Conservation (phyloP, 2,329 filamentous ascomycete genomes). For the Rugonectria rugulosa region DNA sequence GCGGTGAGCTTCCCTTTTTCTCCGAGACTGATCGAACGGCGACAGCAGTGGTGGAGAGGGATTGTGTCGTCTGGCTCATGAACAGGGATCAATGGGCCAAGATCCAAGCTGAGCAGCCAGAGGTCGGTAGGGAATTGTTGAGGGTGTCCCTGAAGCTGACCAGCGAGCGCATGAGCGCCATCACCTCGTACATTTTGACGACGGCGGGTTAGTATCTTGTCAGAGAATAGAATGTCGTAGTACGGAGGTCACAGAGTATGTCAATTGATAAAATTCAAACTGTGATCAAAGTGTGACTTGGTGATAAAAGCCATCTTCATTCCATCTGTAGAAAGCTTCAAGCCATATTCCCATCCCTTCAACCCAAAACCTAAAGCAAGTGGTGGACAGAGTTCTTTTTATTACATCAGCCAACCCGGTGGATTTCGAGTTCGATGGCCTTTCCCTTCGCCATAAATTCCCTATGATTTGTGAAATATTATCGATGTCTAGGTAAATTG, state of each 20-base stretch:
- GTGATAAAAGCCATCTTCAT: too few species aligned
- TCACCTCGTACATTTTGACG: conserved; percentile 64
- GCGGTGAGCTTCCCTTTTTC: conserved; percentile 96
- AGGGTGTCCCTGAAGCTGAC: conserved; percentile 92
- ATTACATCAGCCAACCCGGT: too few species aligned
- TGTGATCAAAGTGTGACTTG: too few species aligned
- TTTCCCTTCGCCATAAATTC: too few species aligned
- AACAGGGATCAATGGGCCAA: conserved; percentile 74
- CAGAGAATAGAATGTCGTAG: conserved; percentile 3
- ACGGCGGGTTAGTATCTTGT: conserved; percentile 50
- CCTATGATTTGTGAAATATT: too few species aligned
- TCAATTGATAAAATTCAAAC: not conserved
- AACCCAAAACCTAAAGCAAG: too few species aligned
- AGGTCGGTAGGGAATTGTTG: conserved; percentile 84
- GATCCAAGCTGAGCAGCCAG: conserved; percentile 75
- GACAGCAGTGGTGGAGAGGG: conserved; percentile 82
- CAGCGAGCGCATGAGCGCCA: conserved; percentile 84
- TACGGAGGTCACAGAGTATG: not conserved
- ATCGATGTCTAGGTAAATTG: too few species aligned
- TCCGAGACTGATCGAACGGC: conserved; percentile 87
- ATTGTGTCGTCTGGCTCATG: conserved; percentile 85
- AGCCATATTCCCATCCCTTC: too few species aligned
- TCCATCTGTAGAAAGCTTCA: too few species aligned
- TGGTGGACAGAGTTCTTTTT: too few species aligned
- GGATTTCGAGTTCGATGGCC: too few species aligned